phyloP scores from a whole-genome alignment of 1,139 yeast species.

The Zygosaccharomyces sapae region DNA sequence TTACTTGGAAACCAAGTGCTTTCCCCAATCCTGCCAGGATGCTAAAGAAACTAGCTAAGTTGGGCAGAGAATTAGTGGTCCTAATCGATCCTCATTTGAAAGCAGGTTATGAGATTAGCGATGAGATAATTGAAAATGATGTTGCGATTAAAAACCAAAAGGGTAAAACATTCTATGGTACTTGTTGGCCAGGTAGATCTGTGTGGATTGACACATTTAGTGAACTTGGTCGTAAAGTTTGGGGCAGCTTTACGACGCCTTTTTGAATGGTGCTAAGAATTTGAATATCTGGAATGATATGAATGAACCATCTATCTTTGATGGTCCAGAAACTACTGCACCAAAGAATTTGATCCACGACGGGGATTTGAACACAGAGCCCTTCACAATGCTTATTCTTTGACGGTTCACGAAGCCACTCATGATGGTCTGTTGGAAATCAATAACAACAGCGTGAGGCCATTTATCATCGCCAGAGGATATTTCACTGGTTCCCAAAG shows the following conservation, averaged over 20 bases:
- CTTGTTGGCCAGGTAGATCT: conserved; percentile 98
- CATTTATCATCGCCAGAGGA: conserved; percentile 85
- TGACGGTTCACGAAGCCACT: conserved; percentile 76
- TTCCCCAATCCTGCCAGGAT: conserved; percentile 73
- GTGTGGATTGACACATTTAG: conserved; percentile 86
- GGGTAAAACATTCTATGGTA: conserved; percentile 63
- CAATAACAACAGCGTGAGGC: conserved; percentile 51
- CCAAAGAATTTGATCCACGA: conserved; percentile 76
- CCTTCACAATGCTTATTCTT: conserved; percentile 79
- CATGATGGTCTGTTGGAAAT: conserved; percentile 58
- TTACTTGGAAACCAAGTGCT: conserved; percentile 76
- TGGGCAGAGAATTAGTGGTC: conserved; percentile 77
- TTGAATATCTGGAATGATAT: conserved; percentile 93
- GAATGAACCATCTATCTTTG: conserved; percentile 95
- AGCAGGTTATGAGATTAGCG: conserved; percentile 60
- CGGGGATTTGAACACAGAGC: conserved; percentile 90
- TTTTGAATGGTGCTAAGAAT: conserved; percentile 56
- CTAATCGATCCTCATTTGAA: conserved; percentile 92
- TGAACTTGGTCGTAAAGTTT: conserved; percentile 55
- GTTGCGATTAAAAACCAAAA: conserved; percentile 45
- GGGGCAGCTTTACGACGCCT: conserved; percentile 50
- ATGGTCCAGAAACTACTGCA: conserved; percentile 90
- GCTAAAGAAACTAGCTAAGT: conserved; percentile 58
- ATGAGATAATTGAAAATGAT: conserved; percentile 42
- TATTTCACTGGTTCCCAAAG: conserved; percentile 90